Conservation (phyloP, 495 filamentous ascomycete species). For the Aspergillus nanangensis region DNA sequence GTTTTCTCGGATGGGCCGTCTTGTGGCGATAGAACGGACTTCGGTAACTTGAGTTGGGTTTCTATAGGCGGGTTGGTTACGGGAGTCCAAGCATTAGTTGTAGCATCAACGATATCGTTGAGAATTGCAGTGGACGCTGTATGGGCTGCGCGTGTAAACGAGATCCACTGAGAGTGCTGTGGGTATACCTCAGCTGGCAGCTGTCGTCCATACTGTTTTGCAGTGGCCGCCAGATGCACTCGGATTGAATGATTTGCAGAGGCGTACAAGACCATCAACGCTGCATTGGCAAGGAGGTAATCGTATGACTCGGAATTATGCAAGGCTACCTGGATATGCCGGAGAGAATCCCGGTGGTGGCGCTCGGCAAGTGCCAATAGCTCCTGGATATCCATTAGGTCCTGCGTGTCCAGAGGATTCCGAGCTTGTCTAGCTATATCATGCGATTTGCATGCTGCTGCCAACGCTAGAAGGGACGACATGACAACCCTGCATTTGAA, state of each 20-base stretch:
- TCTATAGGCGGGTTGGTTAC: not conserved
- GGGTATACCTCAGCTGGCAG: constrained; percentile 21
- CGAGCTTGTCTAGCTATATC: constrained; percentile 26
- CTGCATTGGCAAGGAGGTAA: constrained; percentile 37
- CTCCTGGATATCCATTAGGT: constrained; percentile 17
- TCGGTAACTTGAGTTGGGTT: not conserved
- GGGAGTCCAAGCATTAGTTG: not conserved
- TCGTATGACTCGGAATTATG: constrained; percentile 26
- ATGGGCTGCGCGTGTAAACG: constrained; percentile 32
- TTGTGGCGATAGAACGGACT: constrained; percentile 8
- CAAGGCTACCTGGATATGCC: constrained; percentile 23
- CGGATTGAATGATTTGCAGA: constrained; percentile 33
- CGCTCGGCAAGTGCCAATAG: constrained; percentile 25
- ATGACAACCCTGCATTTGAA: constrained; percentile 35
- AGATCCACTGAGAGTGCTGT: constrained; percentile 36
- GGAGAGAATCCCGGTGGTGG: constrained; percentile 31
- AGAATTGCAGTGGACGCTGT: constrained; percentile 34
- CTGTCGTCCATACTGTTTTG: constrained; percentile 10
- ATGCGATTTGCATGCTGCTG: constrained; percentile 34
- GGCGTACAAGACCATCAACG: constrained; percentile 43
- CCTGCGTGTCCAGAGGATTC: constrained; percentile 8
- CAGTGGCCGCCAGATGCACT: constrained; percentile 29
- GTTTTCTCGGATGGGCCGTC: constrained; percentile 17
- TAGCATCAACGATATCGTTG: constrained; percentile 11
- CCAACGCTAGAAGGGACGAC: constrained; percentile 35